Evolutionary conservation across 78 protist species (phyloP).

Genomic region (Pigoraptor vietnamica): DNA sequence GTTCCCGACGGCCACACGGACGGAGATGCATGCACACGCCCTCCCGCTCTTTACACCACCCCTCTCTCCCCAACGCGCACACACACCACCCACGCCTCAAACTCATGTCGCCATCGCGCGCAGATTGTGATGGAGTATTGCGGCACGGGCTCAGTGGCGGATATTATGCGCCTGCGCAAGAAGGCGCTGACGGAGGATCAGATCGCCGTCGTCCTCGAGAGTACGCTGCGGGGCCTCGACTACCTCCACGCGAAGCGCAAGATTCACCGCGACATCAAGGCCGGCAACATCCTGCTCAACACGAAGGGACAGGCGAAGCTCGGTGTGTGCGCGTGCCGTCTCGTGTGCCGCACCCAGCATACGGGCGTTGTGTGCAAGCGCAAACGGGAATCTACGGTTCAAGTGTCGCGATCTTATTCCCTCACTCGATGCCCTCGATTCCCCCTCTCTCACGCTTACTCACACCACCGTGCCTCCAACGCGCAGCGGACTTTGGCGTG

Average conservation of each 20-base stretch:
- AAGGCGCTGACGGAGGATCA: conserved; percentile 41
- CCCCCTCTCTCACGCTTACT: neutral
- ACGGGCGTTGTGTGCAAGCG: no score
- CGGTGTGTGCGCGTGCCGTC: no score
- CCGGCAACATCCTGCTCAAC: conserved; percentile 60
- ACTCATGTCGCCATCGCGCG: no score
- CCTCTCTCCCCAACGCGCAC: no score
- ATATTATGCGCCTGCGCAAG: conserved; percentile 43
- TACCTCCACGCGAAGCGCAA: conserved; percentile 60
- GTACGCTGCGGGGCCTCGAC: conserved; percentile 55
- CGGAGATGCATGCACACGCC: no score
- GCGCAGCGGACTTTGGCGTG: conserved; percentile 37
- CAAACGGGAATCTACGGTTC: no score
- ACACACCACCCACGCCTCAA: no score
- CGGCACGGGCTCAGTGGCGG: conserved; percentile 66
- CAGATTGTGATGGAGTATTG: conserved; percentile 79
- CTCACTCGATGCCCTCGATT: neutral
- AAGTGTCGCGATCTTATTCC: neutral
- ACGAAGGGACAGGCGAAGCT: conserved; percentile 30
- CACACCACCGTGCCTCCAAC: neutral
- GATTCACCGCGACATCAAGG: conserved; percentile 79
- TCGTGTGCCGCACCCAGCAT: no score
- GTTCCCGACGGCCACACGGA: no score
- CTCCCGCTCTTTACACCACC: no score
- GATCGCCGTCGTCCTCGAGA: conserved; percentile 31